Conservation (phyloP, 768 basidiomycete genomes). For the Serendipita vermifera region DNA sequence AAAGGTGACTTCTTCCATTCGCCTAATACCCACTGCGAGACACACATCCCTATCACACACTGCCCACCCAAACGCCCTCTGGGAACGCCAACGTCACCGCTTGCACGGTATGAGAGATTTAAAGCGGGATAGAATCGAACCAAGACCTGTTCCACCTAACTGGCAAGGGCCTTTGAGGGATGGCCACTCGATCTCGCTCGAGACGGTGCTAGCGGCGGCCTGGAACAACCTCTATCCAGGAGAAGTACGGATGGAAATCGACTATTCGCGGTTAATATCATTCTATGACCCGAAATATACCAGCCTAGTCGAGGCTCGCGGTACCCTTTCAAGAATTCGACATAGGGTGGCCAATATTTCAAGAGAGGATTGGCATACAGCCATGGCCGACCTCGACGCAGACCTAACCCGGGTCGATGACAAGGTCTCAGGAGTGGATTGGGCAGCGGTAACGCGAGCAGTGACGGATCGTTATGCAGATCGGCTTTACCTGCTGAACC, state of each 20-base stretch:
- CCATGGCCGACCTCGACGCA: constrained; percentile 13
- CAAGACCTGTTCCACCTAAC: background rate
- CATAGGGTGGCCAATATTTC: constrained; percentile 24
- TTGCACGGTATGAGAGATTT: background rate
- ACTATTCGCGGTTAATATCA: constrained; percentile 25
- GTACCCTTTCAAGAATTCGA: constrained; percentile 20
- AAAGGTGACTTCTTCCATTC: background rate
- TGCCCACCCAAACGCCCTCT: background rate
- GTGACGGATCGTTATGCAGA: constrained; percentile 24
- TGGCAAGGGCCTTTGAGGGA: constrained; percentile 15
- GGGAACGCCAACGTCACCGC: background rate
- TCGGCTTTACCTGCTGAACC: too few relatives aligned
- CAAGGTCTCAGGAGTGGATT: constrained; percentile 24
- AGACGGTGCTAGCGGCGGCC: constrained; percentile 15
- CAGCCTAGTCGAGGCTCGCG: constrained; percentile 22
- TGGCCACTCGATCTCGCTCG: constrained; percentile 30
- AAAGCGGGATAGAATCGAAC: background rate
- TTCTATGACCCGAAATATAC: constrained; percentile 26
- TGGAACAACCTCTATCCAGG: constrained; percentile 28
- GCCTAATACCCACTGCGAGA: background rate
- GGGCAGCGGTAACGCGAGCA: constrained; percentile 22
- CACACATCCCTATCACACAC: background rate
- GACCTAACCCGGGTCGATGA: constrained; percentile 7
- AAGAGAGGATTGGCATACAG: constrained; percentile 16
- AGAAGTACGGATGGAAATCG: constrained; percentile 25